phyloP scores from a whole-genome alignment of 2,329 filamentous ascomycete species.

The Xylaria sp. region DNA sequence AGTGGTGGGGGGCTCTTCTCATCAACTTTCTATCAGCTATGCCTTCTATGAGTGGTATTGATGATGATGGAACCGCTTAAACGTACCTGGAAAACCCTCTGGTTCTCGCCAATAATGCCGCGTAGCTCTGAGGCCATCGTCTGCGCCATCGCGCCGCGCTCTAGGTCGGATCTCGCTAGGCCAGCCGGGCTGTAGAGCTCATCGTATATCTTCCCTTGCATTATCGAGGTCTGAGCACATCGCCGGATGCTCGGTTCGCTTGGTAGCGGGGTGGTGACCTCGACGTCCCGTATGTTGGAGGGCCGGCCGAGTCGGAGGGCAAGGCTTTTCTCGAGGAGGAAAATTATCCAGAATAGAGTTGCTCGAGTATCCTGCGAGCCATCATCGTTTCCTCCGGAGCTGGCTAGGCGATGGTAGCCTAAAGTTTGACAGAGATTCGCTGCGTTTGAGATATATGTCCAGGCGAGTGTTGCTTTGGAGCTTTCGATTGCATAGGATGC shows the following conservation, averaged over 20 bases:
- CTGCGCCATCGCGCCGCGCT: constrained; percentile 39
- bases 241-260: constrained; percentile 38
- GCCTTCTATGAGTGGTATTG: constrained; percentile 11
- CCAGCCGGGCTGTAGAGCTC: constrained; percentile 50
- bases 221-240: constrained; percentile 36
- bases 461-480: constrained; percentile 49
- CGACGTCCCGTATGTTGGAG: constrained; percentile 50
- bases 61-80: not conserved
- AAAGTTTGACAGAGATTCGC: constrained; percentile 50
- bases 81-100: constrained; percentile 13
- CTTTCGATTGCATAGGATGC: constrained; percentile 51
- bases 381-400: constrained; percentile 17
- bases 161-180: constrained; percentile 31
- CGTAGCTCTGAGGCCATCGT: constrained; percentile 41
- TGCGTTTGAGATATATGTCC: constrained; percentile 53
- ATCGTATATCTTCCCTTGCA: constrained; percentile 51
- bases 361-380: constrained; percentile 29
- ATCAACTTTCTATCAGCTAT: not conserved
- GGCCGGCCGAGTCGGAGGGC: constrained; percentile 52
- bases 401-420: constrained; percentile 47
- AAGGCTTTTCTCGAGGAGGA: constrained; percentile 52
- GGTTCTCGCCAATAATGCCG: constrained; percentile 37
- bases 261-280: constrained; percentile 44
- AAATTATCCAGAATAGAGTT: constrained; percentile 53
- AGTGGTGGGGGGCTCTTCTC: constrained; percentile 13